Base-by-base conservation (phyloP, 441 rosid genomes). In the Geranium incanum region DNA sequence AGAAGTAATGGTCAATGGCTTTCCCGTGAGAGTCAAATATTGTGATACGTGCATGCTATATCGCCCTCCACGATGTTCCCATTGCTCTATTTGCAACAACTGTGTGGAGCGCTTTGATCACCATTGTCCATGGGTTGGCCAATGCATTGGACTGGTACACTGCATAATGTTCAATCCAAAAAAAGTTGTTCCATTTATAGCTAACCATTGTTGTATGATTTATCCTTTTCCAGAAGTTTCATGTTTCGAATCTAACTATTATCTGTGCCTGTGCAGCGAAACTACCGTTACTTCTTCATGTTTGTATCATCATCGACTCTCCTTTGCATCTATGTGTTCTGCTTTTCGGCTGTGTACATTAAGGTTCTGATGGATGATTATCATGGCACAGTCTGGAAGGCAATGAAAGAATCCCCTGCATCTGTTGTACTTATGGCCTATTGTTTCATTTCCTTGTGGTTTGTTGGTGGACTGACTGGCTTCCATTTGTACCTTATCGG, bases 81-180 rank as follows among this genome's bases (percentile, higher is more conserved):
- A 95, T 74, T 92, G 98, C 75, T 92, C 97, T 0, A 91, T 90
- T 79, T 90, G 97, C 84, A 92, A 94, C 70, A 94, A 92, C 78
- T 95, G 98, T 69, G 96, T 95, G 39, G 84, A 95, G 68, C 86
- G 86, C 66, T 95, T 95, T 38, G 99, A 95, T 76, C 99, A 95
- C 72, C 98, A 95, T 81, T 95, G 99, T 79, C 99, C 98, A 78
- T 95, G 99, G 99, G 93, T 95, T 79, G 98, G 99, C 71, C 99
- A 95, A 70, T 92, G 98, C 77, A 88, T 95, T 74, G 99, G 98
- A 76, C 76, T 84, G 91, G 99, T 95, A 88, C 84, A 84, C 21
- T 4, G 15, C 21, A 23, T 23, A 23, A 23, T 23, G 33, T 23
- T 23, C 33, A 23, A 23, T 23, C 33, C 33, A 23, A 23, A 23